Base-by-base conservation (phyloP, 495 filamentous ascomycete genomes). In the Podospora australis region DNA sequence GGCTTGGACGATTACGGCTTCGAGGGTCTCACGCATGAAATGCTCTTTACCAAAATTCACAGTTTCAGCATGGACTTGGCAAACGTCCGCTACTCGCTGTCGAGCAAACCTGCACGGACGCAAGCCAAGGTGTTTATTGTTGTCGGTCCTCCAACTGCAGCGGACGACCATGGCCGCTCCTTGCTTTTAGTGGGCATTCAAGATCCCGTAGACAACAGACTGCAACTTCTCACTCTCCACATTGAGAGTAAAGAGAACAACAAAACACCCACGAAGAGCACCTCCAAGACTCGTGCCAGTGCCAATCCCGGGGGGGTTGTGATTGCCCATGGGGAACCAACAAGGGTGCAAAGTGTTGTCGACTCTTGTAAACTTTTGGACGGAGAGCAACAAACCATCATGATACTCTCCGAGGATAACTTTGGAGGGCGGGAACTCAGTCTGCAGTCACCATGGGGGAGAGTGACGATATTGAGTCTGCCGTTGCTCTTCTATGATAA, bases 311-410 rank as follows among this genome's bases (percentile, higher is more conserved):
- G 28, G 3, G 39, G 35, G 2, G 22, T 62, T 23, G 44, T 44
- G 21, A 61, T 78, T 16, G 62, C 60, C 1, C 63, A 67, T 39
- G 69, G 71, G 0, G 66, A 75, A 20, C 59, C 74, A 2, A 62
- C 64, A 44, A 71, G 71, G 39, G 73, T 70, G n/a, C 70, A 77
- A 34, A 80, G 79, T 49, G 76, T 91, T 4, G 74, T 82, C 28
- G 88, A 92, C 66, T 85, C 84, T 21, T 86, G 83, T 56, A 86
- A 80, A 57, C 62, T 92, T 44, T 71, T 77, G 4, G 88, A 92
- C 65, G 80, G 83, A 9, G n/a, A n/a, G n/a, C 73, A 73, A 0
- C 68, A 81, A 20, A 81, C 84, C 10, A 78, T 91, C 32, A 65
- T 91, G 11, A 78, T 86, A 20, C 70, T 95, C 16, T 82, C 78